Percentiles rank a stretch among this genome's conserved stretches.
Conservation (phyloP, 23 red algal species). For the Gracilaria gracilis region DNA sequence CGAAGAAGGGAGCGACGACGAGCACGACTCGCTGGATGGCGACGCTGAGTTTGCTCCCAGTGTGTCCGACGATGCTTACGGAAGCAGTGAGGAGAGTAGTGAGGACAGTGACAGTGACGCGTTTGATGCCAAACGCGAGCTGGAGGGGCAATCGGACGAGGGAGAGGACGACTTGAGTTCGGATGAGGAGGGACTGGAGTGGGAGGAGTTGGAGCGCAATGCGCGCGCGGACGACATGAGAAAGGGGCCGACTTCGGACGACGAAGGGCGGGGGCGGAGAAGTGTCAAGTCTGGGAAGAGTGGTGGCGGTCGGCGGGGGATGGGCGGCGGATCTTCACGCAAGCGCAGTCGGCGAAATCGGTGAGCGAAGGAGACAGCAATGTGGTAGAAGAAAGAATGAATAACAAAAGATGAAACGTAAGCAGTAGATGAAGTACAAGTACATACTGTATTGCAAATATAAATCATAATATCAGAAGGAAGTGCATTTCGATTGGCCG, state of each 20-base stretch:
- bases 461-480: not conserved
- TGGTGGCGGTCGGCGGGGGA: conserved; percentile 1
- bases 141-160: conserved; percentile 85
- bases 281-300: not conserved
- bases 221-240: conserved; percentile 70
- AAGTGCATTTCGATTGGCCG: conserved; percentile 2
- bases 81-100: conserved; percentile 82
- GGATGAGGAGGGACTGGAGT: conserved; percentile 90
- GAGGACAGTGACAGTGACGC: conserved; percentile 80
- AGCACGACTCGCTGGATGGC: conserved; percentile 68
- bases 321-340: not conserved
- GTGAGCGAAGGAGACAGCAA: not conserved
- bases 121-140: conserved; percentile 79
- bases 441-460: not conserved
- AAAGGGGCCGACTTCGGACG: conserved; percentile 54
- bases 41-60: conserved; percentile 73
- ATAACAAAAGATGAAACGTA: too few species aligned
- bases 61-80: conserved; percentile 66
- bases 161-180: conserved; percentile 96
- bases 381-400: not conserved
- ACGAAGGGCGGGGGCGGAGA: conserved; percentile 48
- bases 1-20: conserved; percentile 73
- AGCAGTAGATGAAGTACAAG: not conserved
- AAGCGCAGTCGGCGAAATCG: conserved; percentile 35
- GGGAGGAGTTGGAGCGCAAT: conserved; percentile 92